phyloP scores from a whole-genome alignment of 202 grass and related monocot genomes.

The Dendrocalamus latiflorus region DNA sequence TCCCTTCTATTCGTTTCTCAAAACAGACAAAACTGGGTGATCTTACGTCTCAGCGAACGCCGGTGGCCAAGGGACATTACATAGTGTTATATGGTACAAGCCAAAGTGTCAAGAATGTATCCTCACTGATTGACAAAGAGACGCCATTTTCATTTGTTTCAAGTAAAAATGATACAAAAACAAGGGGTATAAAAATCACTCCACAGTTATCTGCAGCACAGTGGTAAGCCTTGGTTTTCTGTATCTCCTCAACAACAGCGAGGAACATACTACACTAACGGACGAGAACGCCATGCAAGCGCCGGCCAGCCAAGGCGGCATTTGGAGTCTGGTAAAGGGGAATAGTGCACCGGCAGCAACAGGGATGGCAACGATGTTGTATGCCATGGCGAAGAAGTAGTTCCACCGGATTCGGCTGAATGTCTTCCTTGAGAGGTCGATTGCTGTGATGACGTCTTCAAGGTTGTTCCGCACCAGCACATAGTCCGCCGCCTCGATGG shows the following conservation, averaged over 20 bases:
- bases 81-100: neutral
- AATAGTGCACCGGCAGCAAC: slow-evolving; percentile 75
- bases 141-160: slow-evolving; percentile 21
- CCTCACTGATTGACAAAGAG: neutral
- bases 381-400: slow-evolving; percentile 90
- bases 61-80: too few relatives aligned
- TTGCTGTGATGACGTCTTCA: slow-evolving; percentile 89
- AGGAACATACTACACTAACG: slow-evolving; percentile 89
- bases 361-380: slow-evolving; percentile 78
- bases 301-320: slow-evolving; percentile 90
- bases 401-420: slow-evolving; percentile 90
- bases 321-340: slow-evolving; percentile 63
- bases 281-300: slow-evolving; percentile 91
- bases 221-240: slow-evolving; percentile 82
- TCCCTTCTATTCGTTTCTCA: too few relatives aligned
- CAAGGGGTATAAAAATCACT: slow-evolving; percentile 20
- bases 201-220: slow-evolving; percentile 83
- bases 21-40: too few relatives aligned
- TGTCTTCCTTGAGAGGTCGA: slow-evolving; percentile 89
- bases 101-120: slow-evolving; percentile 14
- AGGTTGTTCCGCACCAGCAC: slow-evolving; percentile 85
- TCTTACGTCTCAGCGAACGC: too few relatives aligned
- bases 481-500: slow-evolving; percentile 86
- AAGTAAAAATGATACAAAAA: neutral
- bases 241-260: slow-evolving; percentile 83